A percentile compares a stretch with the other conserved stretches of the same genome.
Evolutionary conservation across 169 alveolate species (phyloP).

Genomic region (Eimeria zaria): DNA sequence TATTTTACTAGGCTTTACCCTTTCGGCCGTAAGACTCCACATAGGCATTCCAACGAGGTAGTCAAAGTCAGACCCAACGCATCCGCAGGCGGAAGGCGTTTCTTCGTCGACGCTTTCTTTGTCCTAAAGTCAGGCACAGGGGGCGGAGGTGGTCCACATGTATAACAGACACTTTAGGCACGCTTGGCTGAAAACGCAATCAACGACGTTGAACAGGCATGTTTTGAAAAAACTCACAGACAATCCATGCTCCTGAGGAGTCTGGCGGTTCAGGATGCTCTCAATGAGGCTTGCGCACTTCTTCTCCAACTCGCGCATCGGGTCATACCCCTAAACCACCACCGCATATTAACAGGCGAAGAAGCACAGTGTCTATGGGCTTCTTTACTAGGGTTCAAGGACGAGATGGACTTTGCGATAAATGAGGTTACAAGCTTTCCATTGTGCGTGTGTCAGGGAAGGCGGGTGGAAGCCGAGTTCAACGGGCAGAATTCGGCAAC

Average conservation of each 20-base stretch:
- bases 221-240: slow-evolving; percentile 19
- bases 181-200: not conserved
- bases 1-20: slow-evolving; percentile 86
- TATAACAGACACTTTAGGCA: not conserved
- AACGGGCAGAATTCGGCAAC: not conserved
- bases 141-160: not conserved
- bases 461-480: not conserved
- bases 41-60: slow-evolving; percentile 98
- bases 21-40: slow-evolving; percentile 97
- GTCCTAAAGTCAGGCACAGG: not conserved
- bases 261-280: slow-evolving; percentile 57
- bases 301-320: slow-evolving; percentile 77
- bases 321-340: slow-evolving; percentile 76
- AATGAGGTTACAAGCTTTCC: not conserved
- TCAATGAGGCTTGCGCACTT: slow-evolving; percentile 31
- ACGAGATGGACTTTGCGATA: not conserved
- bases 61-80: slow-evolving; percentile 91
- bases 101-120: slow-evolving; percentile 65
- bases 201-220: not conserved
- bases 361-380: not conserved
- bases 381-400: not conserved
- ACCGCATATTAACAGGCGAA: not conserved
- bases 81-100: slow-evolving; percentile 47
- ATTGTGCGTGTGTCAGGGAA: not conserved
- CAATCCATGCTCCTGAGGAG: slow-evolving; percentile 62